Evolutionary conservation across 257 asterid species (phyloP).

Genomic region (Solanum ossicruentum): DNA sequence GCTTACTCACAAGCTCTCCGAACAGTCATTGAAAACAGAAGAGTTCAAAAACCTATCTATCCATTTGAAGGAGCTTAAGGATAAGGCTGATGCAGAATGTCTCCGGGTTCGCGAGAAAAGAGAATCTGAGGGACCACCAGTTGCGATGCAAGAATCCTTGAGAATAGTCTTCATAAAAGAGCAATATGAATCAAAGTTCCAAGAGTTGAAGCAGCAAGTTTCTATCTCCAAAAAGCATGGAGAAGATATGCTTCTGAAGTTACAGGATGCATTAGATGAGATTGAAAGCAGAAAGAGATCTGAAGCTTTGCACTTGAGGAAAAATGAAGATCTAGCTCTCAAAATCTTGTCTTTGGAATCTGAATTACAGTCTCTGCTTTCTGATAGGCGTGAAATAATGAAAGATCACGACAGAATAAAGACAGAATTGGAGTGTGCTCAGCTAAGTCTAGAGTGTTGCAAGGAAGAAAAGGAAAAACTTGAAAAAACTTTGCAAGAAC

Average conservation of each 20-base stretch:
- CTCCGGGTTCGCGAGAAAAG: conserved; percentile 34
- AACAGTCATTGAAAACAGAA: conserved; percentile 61
- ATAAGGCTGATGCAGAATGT: conserved; percentile 74
- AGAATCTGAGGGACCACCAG: conserved; percentile 52
- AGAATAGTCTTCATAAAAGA: conserved; percentile 88
- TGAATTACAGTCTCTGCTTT: conserved; percentile 41
- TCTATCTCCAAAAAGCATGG: conserved; percentile 71
- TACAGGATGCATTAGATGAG: conserved; percentile 83
- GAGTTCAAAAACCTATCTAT: conserved; percentile 65
- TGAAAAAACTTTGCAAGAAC: conserved; percentile 36
- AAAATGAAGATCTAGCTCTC: conserved; percentile 61
- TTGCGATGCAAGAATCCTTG: conserved; percentile 60
- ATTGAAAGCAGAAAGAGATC: conserved; percentile 75
- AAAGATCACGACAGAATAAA: conserved; percentile 54
- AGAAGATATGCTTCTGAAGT: conserved; percentile 87
- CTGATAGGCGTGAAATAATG: conserved; percentile 67
- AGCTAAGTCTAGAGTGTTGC: conserved; percentile 88
- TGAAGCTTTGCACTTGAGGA: conserved; percentile 65
- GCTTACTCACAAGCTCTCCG: conserved; percentile 51
- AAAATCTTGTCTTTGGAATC: conserved; percentile 56
- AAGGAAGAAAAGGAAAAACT: conserved; percentile 90
- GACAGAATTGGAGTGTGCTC: conserved; percentile 87
- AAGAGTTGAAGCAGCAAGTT: conserved; percentile 78
- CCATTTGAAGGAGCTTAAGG: conserved; percentile 78
- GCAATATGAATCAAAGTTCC: conserved; percentile 68